These are phyloP conservation scores for Rosa persica DNA, from an alignment of 306 rosid species.

Conservation along the genomic window DNA sequence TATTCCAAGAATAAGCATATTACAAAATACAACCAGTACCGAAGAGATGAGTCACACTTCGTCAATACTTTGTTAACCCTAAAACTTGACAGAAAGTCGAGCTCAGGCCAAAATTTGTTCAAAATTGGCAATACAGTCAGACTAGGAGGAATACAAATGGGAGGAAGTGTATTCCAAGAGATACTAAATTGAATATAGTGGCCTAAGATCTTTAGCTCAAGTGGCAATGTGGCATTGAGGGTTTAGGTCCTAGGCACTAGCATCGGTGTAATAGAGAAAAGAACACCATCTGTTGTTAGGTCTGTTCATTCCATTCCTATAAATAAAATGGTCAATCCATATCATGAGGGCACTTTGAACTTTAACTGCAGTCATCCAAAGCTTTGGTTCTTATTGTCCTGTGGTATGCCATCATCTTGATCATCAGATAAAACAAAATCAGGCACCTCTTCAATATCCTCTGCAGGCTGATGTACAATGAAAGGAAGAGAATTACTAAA, in stretches of 20 bases:
- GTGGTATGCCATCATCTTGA: slow-evolving; percentile 28
- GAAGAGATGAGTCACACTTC: background rate
- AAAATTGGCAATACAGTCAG: background rate
- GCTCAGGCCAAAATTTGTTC: background rate
- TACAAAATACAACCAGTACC: background rate
- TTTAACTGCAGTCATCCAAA: background rate
- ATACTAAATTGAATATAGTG: background rate
- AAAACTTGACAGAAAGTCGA: background rate
- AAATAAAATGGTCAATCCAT: background rate
- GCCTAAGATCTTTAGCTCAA: background rate
- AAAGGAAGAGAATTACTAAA: slow-evolving; percentile 11
- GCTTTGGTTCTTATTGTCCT: background rate
- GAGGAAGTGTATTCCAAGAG: background rate
- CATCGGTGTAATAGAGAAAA: background rate
- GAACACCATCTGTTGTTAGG: background rate
- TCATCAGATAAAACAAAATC: slow-evolving; percentile 40
- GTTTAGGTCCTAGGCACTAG: background rate
- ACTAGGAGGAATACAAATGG: background rate
- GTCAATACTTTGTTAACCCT: background rate
- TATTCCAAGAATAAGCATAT: background rate
- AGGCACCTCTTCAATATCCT: slow-evolving; percentile 62
- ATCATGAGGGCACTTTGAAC: background rate
- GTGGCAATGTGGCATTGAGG: background rate
- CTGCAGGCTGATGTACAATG: slow-evolving; percentile 51
- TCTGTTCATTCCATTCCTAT: background rate